Percentiles rank a stretch among this genome's conserved stretches.
phyloP scores from a whole-genome alignment of 2,329 filamentous ascomycete genomes.

The Diaporthe vaccinii region DNA sequence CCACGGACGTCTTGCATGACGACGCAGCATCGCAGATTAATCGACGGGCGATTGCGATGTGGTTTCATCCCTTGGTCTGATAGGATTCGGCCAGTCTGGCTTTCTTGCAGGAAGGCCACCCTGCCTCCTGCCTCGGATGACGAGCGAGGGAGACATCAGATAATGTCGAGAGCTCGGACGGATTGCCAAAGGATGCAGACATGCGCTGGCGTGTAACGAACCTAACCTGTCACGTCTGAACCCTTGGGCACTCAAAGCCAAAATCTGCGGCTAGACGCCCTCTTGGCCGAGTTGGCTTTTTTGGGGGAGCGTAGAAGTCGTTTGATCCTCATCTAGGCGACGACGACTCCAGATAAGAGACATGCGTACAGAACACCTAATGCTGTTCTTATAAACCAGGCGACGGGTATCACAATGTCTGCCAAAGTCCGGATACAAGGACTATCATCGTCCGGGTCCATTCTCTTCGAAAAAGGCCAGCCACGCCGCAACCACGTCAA shows the following conservation, averaged over 20 bases:
- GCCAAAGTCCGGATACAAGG: constrained; percentile 4
- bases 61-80: constrained; percentile 18
- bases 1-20: constrained; percentile 17
- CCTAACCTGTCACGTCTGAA: constrained; percentile 8
- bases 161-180: constrained; percentile 17
- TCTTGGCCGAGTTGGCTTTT: constrained; percentile 13
- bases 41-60: background rate
- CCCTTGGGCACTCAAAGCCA: background rate
- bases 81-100: background rate
- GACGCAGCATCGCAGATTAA: background rate
- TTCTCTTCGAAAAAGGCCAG: background rate
- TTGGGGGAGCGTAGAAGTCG: background rate
- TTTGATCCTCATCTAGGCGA: constrained; percentile 18
- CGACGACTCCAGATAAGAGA: no score
- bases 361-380: background rate
- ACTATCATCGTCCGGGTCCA: constrained; percentile 5
- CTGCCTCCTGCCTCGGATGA: constrained; percentile 9
- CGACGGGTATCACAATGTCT: background rate
- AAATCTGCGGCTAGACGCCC: background rate
- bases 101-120: background rate
- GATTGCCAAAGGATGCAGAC: background rate
- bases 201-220: background rate
- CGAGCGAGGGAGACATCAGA: background rate
- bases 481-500: background rate
- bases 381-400: background rate